Evolutionary conservation across 306 rosid species (phyloP), one percentile per base, ranked within the genome.

Genomic region (Cicer yamashitae): DNA sequence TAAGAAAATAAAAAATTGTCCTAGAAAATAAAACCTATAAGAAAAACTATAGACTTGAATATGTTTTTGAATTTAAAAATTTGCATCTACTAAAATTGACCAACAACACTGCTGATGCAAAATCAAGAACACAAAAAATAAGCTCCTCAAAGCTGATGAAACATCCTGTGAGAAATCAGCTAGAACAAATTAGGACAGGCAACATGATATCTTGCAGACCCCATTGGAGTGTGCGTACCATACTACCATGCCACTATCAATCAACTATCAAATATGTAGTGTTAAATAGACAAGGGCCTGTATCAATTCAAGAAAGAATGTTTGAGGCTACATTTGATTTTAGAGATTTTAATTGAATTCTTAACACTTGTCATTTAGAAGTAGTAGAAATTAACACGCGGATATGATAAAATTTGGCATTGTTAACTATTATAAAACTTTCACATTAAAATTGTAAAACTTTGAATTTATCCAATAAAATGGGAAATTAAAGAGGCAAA

Each of bases 191-290:
- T 48, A 48, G 30, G 59, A 69, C 11, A 69, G 39, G 54, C 39
- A 71, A 2, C 65, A 17, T 12, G 65, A 37, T 54, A 71, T 40
- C 2, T 41, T 53, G 52, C 22, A 54, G 64, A 30, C 39, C 37
- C 68, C 68, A n/a, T 44, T 73, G 45, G 48, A 62, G 46, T 11
- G 58, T 43, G 47, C 6, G 50, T 30, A 30, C 5, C 37, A 30
- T 30, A 30, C 37, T 30, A 30, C 37, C 37, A 30, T 74, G 78
- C 50, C 70, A 46, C 40, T 34, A 15, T 48, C 78, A 74, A 15
- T 61, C 78, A 74, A 44, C 53, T 54, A 56, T n/a, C 44, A 40
- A 1, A 57, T 37, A 48, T 48, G 7, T 37, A 48, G 17, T 10
- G 34, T 57, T 59, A n/a, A 53, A 73, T 15, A 57, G 77, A 56